Conservation (phyloP, 2,329 filamentous ascomycete species). For the Pleoardoris graminearum region DNA sequence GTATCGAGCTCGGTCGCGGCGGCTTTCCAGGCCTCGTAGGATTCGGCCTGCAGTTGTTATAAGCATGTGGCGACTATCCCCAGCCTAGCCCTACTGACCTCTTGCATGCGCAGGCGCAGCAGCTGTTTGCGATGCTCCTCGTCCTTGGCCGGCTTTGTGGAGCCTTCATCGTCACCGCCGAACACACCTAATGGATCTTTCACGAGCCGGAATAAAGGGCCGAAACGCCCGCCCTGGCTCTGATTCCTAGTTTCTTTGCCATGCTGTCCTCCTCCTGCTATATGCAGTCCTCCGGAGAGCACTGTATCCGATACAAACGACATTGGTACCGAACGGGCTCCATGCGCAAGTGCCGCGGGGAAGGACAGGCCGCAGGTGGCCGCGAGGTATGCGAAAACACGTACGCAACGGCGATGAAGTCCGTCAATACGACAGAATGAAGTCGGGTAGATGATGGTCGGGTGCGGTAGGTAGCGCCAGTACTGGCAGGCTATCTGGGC, state of each 20-base stretch:
- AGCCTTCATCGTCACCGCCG: conserved; percentile 14
- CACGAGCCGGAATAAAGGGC: conserved; percentile 42
- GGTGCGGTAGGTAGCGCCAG: conserved; percentile 5
- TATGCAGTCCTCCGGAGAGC: conserved; percentile 37
- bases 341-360: conserved; percentile 34
- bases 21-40: conserved; percentile 71
- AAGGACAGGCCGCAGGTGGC: conserved; percentile 20
- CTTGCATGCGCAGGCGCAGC: conserved; percentile 66
- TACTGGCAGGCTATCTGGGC: not conserved
- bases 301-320: conserved; percentile 43
- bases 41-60: conserved; percentile 60
- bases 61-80: conserved; percentile 24
- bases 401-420: not conserved
- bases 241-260: conserved; percentile 20
- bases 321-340: conserved; percentile 37
- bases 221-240: conserved; percentile 38
- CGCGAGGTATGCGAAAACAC: not conserved
- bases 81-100: conserved; percentile 53
- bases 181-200: conserved; percentile 39
- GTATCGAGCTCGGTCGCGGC: conserved; percentile 77
- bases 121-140: conserved; percentile 57
- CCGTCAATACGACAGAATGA: not conserved
- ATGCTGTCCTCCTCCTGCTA: conserved; percentile 14
- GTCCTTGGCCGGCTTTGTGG: not conserved
- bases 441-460: not conserved